Evolutionary conservation across 805 yeast genomes (phyloP).

Genomic region (Ogataea degrootiae): DNA sequence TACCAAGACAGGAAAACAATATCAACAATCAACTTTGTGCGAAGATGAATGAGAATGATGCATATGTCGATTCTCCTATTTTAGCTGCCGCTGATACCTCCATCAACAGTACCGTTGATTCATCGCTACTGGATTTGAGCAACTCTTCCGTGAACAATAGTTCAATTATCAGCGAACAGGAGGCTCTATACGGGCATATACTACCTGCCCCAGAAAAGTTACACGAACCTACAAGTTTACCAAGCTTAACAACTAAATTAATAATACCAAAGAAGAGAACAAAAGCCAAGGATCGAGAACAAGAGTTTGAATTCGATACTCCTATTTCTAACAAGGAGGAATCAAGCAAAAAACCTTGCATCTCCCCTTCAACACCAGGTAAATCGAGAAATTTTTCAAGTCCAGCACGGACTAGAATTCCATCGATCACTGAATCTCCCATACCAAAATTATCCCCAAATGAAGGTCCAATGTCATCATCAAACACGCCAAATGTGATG

Average conservation of each 20-base stretch:
- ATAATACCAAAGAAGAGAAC: constrained; percentile 21
- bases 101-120: neutral
- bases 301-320: neutral
- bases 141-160: constrained; percentile 2
- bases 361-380: constrained; percentile 11
- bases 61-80: neutral
- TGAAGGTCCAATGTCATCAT: neutral
- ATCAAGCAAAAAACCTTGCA: neutral
- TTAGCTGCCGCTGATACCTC: neutral
- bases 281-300: constrained; percentile 1
- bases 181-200: constrained; percentile 21
- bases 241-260: constrained; percentile 14
- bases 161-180: constrained; percentile 16
- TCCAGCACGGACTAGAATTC: constrained; percentile 17
- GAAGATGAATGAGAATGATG: neutral
- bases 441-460: constrained; percentile 24
- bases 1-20: no score
- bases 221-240: constrained; percentile 13
- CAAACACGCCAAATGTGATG: neutral
- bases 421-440: constrained; percentile 17
- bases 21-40: no score
- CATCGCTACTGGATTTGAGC: neutral
- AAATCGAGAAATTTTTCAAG: constrained; percentile 18
- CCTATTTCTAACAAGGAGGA: constrained; percentile 2
- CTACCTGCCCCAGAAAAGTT: constrained; percentile 24